Evolutionary conservation across 108 stramenopile genomes (phyloP).

Genomic region (Cyclostephanos tholiformis): DNA sequence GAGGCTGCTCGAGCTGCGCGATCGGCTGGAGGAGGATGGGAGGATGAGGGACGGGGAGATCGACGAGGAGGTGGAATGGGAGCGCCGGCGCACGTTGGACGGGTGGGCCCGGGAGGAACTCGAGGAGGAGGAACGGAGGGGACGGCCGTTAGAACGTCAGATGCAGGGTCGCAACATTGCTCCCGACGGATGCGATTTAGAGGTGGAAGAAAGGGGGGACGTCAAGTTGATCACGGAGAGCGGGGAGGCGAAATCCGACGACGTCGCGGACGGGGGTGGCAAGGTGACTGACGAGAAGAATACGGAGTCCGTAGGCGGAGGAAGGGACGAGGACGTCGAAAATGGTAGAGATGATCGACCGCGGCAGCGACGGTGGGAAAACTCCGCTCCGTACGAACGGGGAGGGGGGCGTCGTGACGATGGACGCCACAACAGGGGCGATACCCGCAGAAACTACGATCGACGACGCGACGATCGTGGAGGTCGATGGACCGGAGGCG

Average conservation of each 20-base stretch:
- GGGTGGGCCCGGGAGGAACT: conserved; percentile 28
- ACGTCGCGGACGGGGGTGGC: conserved; percentile 7
- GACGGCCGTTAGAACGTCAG: conserved; percentile 14
- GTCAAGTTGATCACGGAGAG: conserved; percentile 28
- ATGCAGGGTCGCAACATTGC: conserved; percentile 25
- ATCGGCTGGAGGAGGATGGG: conserved; percentile 72
- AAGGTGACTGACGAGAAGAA: neutral
- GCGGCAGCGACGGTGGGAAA: conserved; percentile 22
- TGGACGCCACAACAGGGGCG: too few relatives aligned
- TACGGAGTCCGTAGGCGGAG: neutral
- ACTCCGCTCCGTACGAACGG: neutral
- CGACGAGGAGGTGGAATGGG: conserved; percentile 59
- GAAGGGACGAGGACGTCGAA: neutral
- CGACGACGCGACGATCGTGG: neutral
- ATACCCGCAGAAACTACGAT: too few relatives aligned
- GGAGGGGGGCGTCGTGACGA: neutral
- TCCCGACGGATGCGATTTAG: neutral
- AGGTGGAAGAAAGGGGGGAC: conserved; percentile 15
- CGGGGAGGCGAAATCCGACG: conserved; percentile 16
- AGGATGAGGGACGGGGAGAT: conserved; percentile 59
- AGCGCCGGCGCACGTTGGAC: conserved; percentile 52
- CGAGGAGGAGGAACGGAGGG: conserved; percentile 19
- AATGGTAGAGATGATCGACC: neutral
- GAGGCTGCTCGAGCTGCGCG: conserved; percentile 70
- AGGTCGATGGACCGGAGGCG: too few relatives aligned